phyloP scores from a whole-genome alignment of 805 yeast genomes.

The Zygosaccharomyces siamensis region DNA sequence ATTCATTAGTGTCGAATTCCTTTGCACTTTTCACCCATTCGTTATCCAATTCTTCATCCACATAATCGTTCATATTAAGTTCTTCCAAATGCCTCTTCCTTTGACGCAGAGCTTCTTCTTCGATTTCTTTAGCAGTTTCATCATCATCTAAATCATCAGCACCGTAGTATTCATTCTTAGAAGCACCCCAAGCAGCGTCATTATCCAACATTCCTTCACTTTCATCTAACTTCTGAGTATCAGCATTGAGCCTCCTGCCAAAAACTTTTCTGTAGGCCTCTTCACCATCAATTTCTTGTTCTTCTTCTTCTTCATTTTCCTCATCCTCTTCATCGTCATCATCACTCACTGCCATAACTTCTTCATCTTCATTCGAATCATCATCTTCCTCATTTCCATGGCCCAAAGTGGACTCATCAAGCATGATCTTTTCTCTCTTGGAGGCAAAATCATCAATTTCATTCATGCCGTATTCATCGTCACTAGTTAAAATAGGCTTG shows the following conservation, averaged over 20 bases:
- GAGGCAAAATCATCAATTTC: slow-evolving; percentile 68
- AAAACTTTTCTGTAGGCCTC: slow-evolving; percentile 38
- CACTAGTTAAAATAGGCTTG: slow-evolving; percentile 11
- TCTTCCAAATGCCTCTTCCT: slow-evolving; percentile 78
- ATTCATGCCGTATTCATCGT: slow-evolving; percentile 46
- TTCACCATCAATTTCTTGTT: slow-evolving; percentile 35
- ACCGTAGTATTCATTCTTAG: slow-evolving; percentile 47
- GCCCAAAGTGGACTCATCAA: slow-evolving; percentile 52
- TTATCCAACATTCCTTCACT: slow-evolving; percentile 35
- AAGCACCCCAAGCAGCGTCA: slow-evolving; percentile 46
- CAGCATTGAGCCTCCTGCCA: slow-evolving; percentile 30
- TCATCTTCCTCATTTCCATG: slow-evolving; percentile 38
- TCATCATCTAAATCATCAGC: slow-evolving; percentile 54
- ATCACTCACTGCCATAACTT: slow-evolving; percentile 45
- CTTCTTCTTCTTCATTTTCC: slow-evolving; percentile 33
- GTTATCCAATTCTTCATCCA: slow-evolving; percentile 65
- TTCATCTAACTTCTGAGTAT: slow-evolving; percentile 29
- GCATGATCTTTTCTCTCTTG: slow-evolving; percentile 50
- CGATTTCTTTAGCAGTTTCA: slow-evolving; percentile 70
- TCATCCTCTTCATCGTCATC: slow-evolving; percentile 39
- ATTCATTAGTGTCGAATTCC: slow-evolving; percentile 42
- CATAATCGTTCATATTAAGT: slow-evolving; percentile 65
- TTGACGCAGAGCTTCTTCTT: slow-evolving; percentile 80
- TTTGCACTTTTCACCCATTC: slow-evolving; percentile 69
- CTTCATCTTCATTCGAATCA: slow-evolving; percentile 48